Base-by-base conservation (phyloP, 139 green algal species). In the Closterium sp. region DNA sequence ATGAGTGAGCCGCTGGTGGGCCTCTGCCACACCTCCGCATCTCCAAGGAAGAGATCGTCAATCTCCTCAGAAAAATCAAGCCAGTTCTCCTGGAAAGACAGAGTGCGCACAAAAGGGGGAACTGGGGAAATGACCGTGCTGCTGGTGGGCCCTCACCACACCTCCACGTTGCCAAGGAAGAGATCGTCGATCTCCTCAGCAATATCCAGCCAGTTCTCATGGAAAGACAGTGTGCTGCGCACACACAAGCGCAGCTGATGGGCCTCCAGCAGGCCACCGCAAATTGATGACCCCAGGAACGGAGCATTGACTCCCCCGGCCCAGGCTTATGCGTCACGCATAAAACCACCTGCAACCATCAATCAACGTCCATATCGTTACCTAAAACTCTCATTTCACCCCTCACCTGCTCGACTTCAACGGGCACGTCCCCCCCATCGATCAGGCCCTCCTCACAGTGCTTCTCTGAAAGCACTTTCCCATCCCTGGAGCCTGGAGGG, bases 381-480 rank as follows among this genome's bases (percentile, higher is more conserved):
- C n/a, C n/a, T n/a, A n/a, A n/a, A n/a, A 25, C n/a, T 23, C 76
- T 1, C 12, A 33, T 85, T 32, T 86, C 9, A 9, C 30, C 30
- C 34, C 34, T 30, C 28, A 93, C 90, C 81, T 76, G 84, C 31
- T 69, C 28, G 89, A 94, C 94, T 21, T 94, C 32, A 21, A 94
- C 91, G 66, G 91, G 91, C 3, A 94, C 90, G 16, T 33, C 38
- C 19, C 91, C 91, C n/a, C n/a, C n/a, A 12, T 38, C 31, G 2
- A 94, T 81, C 12, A 76, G 16, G 10, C 64, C 94, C 36, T 94
- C 91, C 33, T 94, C 90, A 84, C 94, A 92, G 34, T 94, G 83
- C 19, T 35, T 31, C 12, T 33, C 35, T n/a, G n/a, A n/a, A n/a
- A n/a, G n/a, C n/a, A n/a, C n/a, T n/a, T n/a, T n/a, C n/a, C n/a